Evolutionary conservation across 2,329 filamentous ascomycete genomes (phyloP), one percentile per base, ranked within the genome.

Genomic region (Cladosporium sp.): DNA sequence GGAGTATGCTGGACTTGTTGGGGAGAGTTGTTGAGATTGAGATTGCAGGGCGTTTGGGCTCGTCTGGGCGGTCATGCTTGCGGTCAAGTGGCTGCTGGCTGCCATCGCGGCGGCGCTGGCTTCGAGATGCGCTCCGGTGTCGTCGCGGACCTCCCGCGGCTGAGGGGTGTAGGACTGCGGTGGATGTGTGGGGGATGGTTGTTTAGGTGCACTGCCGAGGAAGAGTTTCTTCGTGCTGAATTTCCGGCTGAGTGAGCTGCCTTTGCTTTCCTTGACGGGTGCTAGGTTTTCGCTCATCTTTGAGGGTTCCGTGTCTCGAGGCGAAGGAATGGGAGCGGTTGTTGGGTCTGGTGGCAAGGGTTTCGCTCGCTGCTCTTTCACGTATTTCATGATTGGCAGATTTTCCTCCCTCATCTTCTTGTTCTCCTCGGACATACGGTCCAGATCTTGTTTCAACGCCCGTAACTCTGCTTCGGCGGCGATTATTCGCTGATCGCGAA

Each of bases 401-500:
- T 96, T 83, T 65, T 99, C 93, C 69, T 97, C 92, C 50, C 93
- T 81, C 56, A 99, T 72, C 58, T 89, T 85, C 60, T 87, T 81
- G 67, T 95, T 96, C 66, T 97, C 91, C 36, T 96, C 89, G 11
- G 86, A 60, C 47, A 77, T 69, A 32, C 73, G 65, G 54, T 68
- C 70, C 42, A 77, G 64, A 52, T 76, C 73, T 43, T 74, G 71
- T 52, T 70, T 85, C 62, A 97, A 80, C 54, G 86, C 83, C 56
- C 87, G 83, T 64, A 97, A 72, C 65, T 97, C 90, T 52, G 84
- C 80, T 69, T 97, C 92, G 20, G 92, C 80, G 38, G 88, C 76
- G 57, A 82, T 83, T 72, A 97, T 92, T 53, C 90, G 85, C 71
- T 96, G 89, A 68, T 99, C 93, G 59, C 93, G 87, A 56, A 95